Evolutionary conservation across 2,329 filamentous ascomycete genomes (phyloP).

Genomic region (Calonectria hawksworthii): DNA sequence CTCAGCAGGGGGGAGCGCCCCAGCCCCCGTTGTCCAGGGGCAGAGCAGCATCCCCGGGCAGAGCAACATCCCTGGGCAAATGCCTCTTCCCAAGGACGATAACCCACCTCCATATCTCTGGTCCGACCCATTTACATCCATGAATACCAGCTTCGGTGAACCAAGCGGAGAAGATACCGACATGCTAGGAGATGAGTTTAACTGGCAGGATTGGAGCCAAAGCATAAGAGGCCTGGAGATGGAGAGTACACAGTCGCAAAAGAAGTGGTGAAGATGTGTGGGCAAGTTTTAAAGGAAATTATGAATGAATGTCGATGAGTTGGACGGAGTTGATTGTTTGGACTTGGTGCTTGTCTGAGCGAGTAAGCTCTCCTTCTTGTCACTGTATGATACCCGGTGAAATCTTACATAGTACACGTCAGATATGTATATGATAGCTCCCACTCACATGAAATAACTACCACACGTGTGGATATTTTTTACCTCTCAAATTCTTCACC

Average conservation of each 20-base stretch:
- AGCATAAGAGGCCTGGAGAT: conserved; percentile 57
- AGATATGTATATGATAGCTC: conserved; percentile 32
- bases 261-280: conserved; percentile 37
- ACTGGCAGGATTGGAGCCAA: conserved; percentile 65
- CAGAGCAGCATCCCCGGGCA: conserved; percentile 34
- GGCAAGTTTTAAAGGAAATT: conserved; percentile 1
- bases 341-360: not conserved
- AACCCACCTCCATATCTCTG: conserved; percentile 59
- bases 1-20: not conserved
- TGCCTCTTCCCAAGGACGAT: conserved; percentile 49
- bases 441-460: conserved; percentile 25
- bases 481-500: not conserved
- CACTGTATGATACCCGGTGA: conserved; percentile 45
- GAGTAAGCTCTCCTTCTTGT: conserved; percentile 7
- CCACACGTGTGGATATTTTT: not conserved
- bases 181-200: conserved; percentile 59
- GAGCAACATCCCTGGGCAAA: conserved; percentile 30
- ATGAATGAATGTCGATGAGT: conserved; percentile 6
- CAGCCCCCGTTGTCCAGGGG: not conserved
- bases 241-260: conserved; percentile 41
- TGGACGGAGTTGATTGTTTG: conserved; percentile 17
- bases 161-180: conserved; percentile 52
- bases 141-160: conserved; percentile 48
- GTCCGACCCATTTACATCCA: conserved; percentile 51
- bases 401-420: conserved; percentile 24